Percentiles rank a stretch among this genome's conserved stretches.
These are phyloP conservation scores for Saturnispora saitoi DNA, from an alignment of 805 yeast species.

Conservation along the genomic window DNA sequence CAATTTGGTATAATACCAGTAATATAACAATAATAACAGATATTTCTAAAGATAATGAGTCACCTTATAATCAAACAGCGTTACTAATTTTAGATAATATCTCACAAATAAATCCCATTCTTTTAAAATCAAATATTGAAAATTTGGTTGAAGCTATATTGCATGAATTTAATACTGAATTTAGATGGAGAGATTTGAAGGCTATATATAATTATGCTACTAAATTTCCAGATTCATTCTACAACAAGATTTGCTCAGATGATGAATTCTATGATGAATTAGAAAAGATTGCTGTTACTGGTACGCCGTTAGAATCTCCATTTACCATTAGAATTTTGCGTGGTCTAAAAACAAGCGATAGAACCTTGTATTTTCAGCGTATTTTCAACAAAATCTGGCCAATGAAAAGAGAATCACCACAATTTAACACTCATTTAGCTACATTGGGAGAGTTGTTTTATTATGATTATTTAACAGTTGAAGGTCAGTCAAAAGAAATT, in stretches of 20 bases:
- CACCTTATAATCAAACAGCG: slow-evolving; percentile 29
- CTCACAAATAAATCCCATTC: slow-evolving; percentile 52
- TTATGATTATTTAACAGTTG: slow-evolving; percentile 37
- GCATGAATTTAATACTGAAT: neutral
- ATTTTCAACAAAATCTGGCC: slow-evolving; percentile 43
- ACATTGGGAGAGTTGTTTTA: slow-evolving; percentile 51
- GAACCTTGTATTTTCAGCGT: slow-evolving; percentile 32
- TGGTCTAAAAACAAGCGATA: slow-evolving; percentile 30
- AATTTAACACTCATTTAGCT: slow-evolving; percentile 49
- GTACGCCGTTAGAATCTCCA: slow-evolving; percentile 53
- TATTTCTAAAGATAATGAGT: slow-evolving; percentile 30
- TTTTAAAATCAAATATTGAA: slow-evolving; percentile 51
- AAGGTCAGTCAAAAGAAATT: slow-evolving; percentile 47
- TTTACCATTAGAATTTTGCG: slow-evolving; percentile 54
- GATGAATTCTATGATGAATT: slow-evolving; percentile 38
- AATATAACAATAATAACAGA: slow-evolving; percentile 49
- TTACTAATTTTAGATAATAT: slow-evolving; percentile 51
- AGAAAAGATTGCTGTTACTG: slow-evolving; percentile 38
- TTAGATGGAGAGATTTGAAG: slow-evolving; percentile 37
- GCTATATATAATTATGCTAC: slow-evolving; percentile 53
- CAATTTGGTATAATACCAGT: slow-evolving; percentile 55
- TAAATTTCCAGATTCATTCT: slow-evolving; percentile 35
- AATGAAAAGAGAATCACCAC: slow-evolving; percentile 29
- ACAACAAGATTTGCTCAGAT: slow-evolving; percentile 31
- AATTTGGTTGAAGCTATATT: slow-evolving; percentile 32